Conservation (phyloP, 2,329 filamentous ascomycete species). For the Colletotrichum falcatum region DNA sequence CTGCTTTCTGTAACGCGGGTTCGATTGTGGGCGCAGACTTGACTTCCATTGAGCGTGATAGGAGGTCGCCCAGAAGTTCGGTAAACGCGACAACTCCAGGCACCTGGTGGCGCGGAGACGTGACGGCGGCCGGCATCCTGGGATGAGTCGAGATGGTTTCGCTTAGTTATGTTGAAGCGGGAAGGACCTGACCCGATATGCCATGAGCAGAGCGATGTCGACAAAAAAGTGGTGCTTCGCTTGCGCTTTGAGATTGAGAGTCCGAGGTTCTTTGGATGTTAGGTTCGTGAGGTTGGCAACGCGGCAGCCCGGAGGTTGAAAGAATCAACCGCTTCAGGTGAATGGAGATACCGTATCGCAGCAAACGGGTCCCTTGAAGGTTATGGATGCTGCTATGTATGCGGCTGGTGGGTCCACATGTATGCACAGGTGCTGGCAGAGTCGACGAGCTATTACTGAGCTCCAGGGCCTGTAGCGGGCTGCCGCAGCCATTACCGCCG, state of each 20-base stretch:
- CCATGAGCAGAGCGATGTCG: conserved; percentile 1
- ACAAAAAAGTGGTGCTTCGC: neutral
- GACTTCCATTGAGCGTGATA: conserved; percentile 67
- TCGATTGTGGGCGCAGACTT: conserved; percentile 75
- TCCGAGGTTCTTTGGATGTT: neutral
- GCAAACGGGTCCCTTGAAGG: conserved; percentile 1
- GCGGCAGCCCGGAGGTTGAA: conserved; percentile 14
- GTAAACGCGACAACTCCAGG: conserved; percentile 66
- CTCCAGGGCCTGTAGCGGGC: neutral
- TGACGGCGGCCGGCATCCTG: conserved; percentile 63
- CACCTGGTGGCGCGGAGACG: conserved; percentile 60
- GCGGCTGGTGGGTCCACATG: neutral
- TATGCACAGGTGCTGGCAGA: neutral
- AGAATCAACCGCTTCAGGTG: conserved; percentile 15
- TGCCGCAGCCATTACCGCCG: conserved; percentile 1
- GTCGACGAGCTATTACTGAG: neutral
- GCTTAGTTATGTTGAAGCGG: neutral
- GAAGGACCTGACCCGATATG: neutral
- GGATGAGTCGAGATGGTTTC: conserved; percentile 11
- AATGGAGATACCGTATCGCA: conserved; percentile 1
- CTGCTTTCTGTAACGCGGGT: conserved; percentile 77
- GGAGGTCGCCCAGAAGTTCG: conserved; percentile 66
- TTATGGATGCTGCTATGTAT: neutral
- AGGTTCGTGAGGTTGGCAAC: neutral
- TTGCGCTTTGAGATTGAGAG: neutral